Evolutionary conservation across 2,329 filamentous ascomycete species (phyloP).

Genomic region (Cordyceps cateniannulata): DNA sequence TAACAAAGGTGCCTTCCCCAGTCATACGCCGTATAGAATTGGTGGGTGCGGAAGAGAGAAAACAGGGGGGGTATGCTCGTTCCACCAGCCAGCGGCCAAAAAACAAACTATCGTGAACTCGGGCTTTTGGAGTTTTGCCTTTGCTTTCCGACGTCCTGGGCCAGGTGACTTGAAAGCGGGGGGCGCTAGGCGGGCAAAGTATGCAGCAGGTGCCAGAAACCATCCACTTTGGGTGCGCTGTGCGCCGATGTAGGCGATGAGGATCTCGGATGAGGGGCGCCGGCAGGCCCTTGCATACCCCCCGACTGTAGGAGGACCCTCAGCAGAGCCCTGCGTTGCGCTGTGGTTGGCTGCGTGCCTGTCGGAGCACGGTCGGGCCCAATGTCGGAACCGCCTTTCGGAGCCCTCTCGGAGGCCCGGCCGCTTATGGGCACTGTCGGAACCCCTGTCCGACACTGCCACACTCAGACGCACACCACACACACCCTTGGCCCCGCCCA

Average conservation of each 20-base stretch:
- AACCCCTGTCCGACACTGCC: neutral
- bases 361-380: neutral
- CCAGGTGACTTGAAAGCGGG: constrained; percentile 7
- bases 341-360: neutral
- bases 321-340: neutral
- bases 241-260: constrained; percentile 13
- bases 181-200: neutral
- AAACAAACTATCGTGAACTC: constrained; percentile 10
- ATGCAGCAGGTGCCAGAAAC: constrained; percentile 8
- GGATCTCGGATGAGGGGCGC: constrained; percentile 10
- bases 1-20: neutral
- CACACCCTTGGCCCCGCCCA: neutral
- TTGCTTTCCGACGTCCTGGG: constrained; percentile 4
- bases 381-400: neutral
- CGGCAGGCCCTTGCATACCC: neutral
- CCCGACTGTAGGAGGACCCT: neutral
- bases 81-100: neutral
- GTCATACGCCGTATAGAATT: neutral
- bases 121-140: constrained; percentile 11
- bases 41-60: neutral
- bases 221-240: constrained; percentile 3
- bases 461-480: neutral
- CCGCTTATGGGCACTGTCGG: neutral
- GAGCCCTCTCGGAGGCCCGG: neutral
- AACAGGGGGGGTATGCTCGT: neutral